phyloP scores from a whole-genome alignment of 2,329 filamentous ascomycete genomes.

The Penicillium sclerotigenum region DNA sequence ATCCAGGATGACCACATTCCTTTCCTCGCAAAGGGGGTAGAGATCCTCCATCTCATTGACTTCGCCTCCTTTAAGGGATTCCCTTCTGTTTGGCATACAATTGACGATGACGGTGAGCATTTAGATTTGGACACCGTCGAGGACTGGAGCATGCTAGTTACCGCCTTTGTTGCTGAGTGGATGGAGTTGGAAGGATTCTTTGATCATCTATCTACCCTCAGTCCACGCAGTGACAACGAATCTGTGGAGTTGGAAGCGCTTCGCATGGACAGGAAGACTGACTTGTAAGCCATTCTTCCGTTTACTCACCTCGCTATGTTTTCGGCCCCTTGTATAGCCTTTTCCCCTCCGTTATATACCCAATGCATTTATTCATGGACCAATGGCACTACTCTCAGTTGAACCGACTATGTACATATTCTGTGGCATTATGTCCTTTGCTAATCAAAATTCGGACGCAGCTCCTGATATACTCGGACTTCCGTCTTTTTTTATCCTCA shows the following conservation, averaged over 20 bases:
- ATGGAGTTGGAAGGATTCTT: conserved; percentile 70
- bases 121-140: conserved; percentile 74
- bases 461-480: neutral
- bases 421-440: neutral
- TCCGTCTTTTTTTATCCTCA: neutral
- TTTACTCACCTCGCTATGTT: conserved; percentile 6
- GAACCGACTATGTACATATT: neutral
- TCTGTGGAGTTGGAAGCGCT: conserved; percentile 13
- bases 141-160: conserved; percentile 83
- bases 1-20: conserved; percentile 89
- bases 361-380: conserved; percentile 4
- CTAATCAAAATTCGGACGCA: conserved; percentile 1
- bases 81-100: conserved; percentile 79
- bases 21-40: conserved; percentile 81
- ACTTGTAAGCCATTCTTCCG: conserved; percentile 39
- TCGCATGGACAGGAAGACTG: conserved; percentile 32
- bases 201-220: conserved; percentile 14
- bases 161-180: conserved; percentile 87
- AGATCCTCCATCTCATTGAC: conserved; percentile 86
- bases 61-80: conserved; percentile 57
- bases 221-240: conserved; percentile 8
- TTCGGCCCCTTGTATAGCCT: neutral
- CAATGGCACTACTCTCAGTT: neutral
- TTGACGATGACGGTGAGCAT: conserved; percentile 78
- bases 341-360: conserved; percentile 9